phyloP scores from a whole-genome alignment of 441 rosid genomes.

The Macaranga tanarius region DNA sequence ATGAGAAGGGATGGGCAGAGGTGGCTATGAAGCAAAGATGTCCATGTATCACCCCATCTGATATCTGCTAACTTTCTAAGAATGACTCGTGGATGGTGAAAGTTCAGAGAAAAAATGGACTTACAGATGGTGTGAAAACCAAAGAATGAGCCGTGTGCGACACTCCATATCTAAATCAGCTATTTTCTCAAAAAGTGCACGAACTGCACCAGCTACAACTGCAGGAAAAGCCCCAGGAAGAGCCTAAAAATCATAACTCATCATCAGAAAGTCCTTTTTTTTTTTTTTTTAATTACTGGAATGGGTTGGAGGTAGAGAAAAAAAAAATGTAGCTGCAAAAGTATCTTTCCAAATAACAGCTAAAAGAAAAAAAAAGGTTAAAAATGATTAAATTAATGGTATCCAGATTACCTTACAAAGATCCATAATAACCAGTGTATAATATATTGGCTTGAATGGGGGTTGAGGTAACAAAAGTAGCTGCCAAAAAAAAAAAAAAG shows the following conservation, averaged over 20 bases:
- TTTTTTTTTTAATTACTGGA: too few relatives aligned
- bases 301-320: too few relatives aligned
- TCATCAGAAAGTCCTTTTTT: slow-evolving; percentile 28
- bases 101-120: slow-evolving; percentile 26
- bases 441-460: slow-evolving; percentile 93
- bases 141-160: slow-evolving; percentile 85
- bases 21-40: background rate
- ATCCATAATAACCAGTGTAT: slow-evolving; percentile 94
- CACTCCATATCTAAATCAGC: slow-evolving; percentile 97
- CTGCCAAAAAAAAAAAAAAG: slow-evolving; percentile 50
- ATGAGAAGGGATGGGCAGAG: background rate
- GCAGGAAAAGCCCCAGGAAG: slow-evolving; percentile 99
- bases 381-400: slow-evolving; percentile 9
- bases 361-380: background rate
- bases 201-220: slow-evolving; percentile 99
- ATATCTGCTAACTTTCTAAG: slow-evolving; percentile 1
- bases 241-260: slow-evolving; percentile 57
- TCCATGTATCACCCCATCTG: background rate
- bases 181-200: slow-evolving; percentile 94
- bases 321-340: too few relatives aligned
- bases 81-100: slow-evolving; percentile 75
- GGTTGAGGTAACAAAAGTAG: slow-evolving; percentile 90
- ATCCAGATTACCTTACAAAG: slow-evolving; percentile 80
- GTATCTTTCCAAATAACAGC: too few relatives aligned
- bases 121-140: slow-evolving; percentile 99